phyloP scores from a whole-genome alignment of 2,329 filamentous ascomycete species.

The Phialophora verrucosa region DNA sequence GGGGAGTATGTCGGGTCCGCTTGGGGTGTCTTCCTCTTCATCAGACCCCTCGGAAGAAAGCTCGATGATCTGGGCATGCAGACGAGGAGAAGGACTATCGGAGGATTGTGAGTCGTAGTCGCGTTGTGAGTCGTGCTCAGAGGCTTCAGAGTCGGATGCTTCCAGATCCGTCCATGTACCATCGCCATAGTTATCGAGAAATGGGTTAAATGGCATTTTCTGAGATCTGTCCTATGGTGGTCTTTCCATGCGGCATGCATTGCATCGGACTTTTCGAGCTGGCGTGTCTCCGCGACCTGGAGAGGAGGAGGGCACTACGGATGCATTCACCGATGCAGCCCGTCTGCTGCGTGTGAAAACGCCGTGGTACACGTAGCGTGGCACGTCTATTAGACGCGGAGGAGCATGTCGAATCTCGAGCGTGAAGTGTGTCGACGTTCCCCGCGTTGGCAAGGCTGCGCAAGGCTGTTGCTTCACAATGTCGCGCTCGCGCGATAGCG shows the following conservation, averaged over 20 bases:
- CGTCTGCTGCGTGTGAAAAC: not conserved
- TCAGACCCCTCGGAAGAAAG: not conserved
- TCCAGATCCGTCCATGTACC: slow-evolving; percentile 7
- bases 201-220: slow-evolving; percentile 5
- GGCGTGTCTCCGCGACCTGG: not conserved
- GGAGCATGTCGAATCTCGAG: not conserved
- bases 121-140: not conserved
- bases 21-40: not conserved
- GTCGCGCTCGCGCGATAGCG: too few species aligned
- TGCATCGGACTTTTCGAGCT: not conserved
- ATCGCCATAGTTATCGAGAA: not conserved
- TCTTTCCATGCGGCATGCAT: not conserved
- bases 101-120: not conserved
- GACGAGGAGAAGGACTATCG: slow-evolving; percentile 4
- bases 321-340: not conserved
- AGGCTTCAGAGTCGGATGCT: slow-evolving; percentile 1
- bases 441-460: slow-evolving; percentile 9
- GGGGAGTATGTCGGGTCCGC: not conserved
- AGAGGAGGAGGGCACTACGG: not conserved
- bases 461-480: not conserved
- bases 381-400: not conserved
- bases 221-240: not conserved
- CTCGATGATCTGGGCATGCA: slow-evolving; percentile 1
- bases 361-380: not conserved
- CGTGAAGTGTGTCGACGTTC: not conserved